phyloP scores from a whole-genome alignment of 441 rosid genomes.

The Euphorbia corollata region DNA sequence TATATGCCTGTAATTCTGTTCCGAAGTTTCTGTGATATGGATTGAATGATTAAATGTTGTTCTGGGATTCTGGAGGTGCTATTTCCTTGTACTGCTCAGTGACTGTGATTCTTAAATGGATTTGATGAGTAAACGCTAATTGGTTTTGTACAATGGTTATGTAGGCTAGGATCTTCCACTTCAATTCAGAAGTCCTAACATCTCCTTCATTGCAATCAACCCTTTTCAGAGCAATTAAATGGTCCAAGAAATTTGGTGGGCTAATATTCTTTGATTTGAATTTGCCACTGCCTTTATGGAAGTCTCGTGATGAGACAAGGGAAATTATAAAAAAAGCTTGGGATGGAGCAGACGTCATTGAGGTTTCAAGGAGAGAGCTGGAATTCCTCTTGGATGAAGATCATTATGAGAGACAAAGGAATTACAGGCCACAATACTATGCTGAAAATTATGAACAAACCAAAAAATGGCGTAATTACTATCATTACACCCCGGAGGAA shows the following conservation, averaged over 20 bases:
- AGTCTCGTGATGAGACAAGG: constrained; percentile 58
- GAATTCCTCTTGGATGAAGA: constrained; percentile 83
- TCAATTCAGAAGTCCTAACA: constrained; percentile 65
- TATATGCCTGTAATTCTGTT: neutral
- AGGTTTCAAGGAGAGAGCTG: constrained; percentile 74
- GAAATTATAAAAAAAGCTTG: constrained; percentile 60
- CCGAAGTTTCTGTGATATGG: neutral
- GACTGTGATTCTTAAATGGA: neutral
- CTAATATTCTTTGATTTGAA: constrained; percentile 72
- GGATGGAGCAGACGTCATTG: constrained; percentile 60
- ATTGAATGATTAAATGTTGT: neutral
- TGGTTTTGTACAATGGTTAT: constrained; percentile 9
- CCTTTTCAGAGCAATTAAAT: constrained; percentile 53
- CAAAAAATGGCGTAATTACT: constrained; percentile 51
- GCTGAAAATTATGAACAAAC: constrained; percentile 60
- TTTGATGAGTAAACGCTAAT: constrained; percentile 18
- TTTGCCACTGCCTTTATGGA: constrained; percentile 74
- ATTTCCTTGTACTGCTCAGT: neutral
- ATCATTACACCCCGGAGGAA: constrained; percentile 73
- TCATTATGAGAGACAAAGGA: constrained; percentile 48
- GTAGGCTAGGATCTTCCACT: constrained; percentile 87
- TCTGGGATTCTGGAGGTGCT: neutral
- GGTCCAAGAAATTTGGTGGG: constrained; percentile 73
- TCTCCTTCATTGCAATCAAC: constrained; percentile 50
- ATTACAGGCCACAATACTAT: constrained; percentile 70